Conservation (phyloP, 371 early-diverging fungal species). For the Rhizopus microsporus region DNA sequence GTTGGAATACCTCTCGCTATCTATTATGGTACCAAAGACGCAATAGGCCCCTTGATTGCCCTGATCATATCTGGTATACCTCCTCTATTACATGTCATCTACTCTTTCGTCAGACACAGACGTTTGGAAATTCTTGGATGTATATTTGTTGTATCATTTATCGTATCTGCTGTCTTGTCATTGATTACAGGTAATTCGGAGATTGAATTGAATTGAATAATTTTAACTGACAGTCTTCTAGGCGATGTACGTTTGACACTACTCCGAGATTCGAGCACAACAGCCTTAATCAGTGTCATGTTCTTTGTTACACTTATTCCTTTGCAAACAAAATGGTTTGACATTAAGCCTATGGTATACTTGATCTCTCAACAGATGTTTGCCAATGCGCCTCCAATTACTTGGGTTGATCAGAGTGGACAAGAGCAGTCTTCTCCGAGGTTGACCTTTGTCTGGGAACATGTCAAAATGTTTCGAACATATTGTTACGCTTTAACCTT, state of each 20-base stretch:
- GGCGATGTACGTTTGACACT: slow-evolving; percentile 46
- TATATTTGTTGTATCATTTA: slow-evolving; percentile 43
- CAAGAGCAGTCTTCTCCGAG: slow-evolving; percentile 3
- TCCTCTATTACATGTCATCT: slow-evolving; percentile 36
- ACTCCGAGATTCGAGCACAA: slow-evolving; percentile 48
- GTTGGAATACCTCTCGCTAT: slow-evolving; percentile 39
- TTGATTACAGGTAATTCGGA: slow-evolving; percentile 30
- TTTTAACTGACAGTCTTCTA: slow-evolving; percentile 2
- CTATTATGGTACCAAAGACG: slow-evolving; percentile 37
- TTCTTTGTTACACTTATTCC: slow-evolving; percentile 51
- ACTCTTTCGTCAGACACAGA: slow-evolving; percentile 22
- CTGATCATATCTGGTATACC: slow-evolving; percentile 55
- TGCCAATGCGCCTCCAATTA: neutral
- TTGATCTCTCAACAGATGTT: slow-evolving; percentile 21
- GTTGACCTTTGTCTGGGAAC: slow-evolving; percentile 20
- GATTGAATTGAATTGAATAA: neutral
- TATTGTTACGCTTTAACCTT: slow-evolving; percentile 25
- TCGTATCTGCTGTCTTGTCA: slow-evolving; percentile 44
- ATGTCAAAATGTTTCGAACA: slow-evolving; percentile 6
- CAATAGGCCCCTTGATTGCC: slow-evolving; percentile 33
- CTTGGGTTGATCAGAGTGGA: slow-evolving; percentile 12
- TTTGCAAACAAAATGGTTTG: slow-evolving; percentile 35
- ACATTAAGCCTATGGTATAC: slow-evolving; percentile 34
- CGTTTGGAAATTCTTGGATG: slow-evolving; percentile 45
- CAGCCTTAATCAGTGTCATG: slow-evolving; percentile 39